Conservation (phyloP, 2,329 filamentous ascomycete genomes). For the Apiospora sp. region DNA sequence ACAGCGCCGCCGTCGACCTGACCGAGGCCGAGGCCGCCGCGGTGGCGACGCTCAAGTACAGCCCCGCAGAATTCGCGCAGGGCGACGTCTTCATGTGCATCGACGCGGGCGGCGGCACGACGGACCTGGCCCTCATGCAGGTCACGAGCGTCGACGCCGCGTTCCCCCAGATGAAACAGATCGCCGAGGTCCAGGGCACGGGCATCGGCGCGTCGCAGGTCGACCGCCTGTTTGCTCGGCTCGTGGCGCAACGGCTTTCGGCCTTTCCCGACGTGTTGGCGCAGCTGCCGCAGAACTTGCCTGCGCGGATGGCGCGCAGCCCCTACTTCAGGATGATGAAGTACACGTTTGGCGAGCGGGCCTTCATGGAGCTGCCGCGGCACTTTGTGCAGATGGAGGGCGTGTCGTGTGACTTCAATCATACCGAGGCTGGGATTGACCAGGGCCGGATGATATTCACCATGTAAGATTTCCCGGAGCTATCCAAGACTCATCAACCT, state of each 20-base stretch:
- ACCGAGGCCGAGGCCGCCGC: constrained; percentile 58
- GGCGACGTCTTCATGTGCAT: constrained; percentile 53
- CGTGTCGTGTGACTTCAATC: constrained; percentile 49
- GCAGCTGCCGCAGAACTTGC: constrained; percentile 47
- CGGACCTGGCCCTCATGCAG: constrained; percentile 54
- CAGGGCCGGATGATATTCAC: constrained; percentile 50
- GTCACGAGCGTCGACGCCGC: constrained; percentile 41
- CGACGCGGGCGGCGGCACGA: constrained; percentile 56
- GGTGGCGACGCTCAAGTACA: constrained; percentile 54
- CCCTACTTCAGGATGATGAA: constrained; percentile 44
- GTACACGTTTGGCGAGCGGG: constrained; percentile 53
- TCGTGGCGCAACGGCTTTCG: constrained; percentile 49
- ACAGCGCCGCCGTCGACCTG: constrained; percentile 52
- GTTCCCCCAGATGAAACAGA: constrained; percentile 39
- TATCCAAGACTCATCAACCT: not conserved
- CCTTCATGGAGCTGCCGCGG: constrained; percentile 46
- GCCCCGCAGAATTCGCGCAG: constrained; percentile 45
- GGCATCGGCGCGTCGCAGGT: constrained; percentile 56
- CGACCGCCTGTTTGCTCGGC: constrained; percentile 49
- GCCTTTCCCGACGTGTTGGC: constrained; percentile 45
- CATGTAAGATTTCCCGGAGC: constrained; percentile 37
- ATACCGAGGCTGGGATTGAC: constrained; percentile 48
- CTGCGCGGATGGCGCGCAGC: constrained; percentile 44
- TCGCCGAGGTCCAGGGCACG: constrained; percentile 50
- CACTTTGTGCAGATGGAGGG: constrained; percentile 55